Percentiles rank a stretch among this genome's conserved stretches.
These are phyloP conservation scores for Metarhizium rileyi DNA, from an alignment of 2,329 filamentous ascomycete genomes.

Conservation along the genomic window DNA sequence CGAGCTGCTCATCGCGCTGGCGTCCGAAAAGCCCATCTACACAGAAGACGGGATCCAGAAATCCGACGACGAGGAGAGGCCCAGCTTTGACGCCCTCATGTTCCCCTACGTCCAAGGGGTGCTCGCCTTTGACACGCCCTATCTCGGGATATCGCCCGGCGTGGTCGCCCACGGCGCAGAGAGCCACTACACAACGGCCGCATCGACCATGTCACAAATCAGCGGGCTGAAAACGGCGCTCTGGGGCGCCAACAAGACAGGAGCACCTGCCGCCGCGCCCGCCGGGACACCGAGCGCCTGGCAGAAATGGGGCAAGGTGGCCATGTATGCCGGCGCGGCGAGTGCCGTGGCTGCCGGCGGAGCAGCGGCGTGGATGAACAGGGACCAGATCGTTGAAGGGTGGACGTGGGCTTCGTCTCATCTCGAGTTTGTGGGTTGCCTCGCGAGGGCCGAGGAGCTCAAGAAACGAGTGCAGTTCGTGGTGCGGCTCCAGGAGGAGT, in stretches of 20 bases:
- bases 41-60: conserved; percentile 33
- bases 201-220: conserved; percentile 59
- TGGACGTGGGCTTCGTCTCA: conserved; percentile 81
- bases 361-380: conserved; percentile 76
- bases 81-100: conserved; percentile 57
- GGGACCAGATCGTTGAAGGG: conserved; percentile 67
- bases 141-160: conserved; percentile 68
- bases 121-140: conserved; percentile 91
- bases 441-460: conserved; percentile 76
- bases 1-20: conserved; percentile 70
- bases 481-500: conserved; percentile 51
- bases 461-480: conserved; percentile 62
- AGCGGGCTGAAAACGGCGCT: conserved; percentile 58
- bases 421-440: conserved; percentile 84
- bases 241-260: conserved; percentile 31
- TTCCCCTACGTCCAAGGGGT: conserved; percentile 90
- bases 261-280: background rate
- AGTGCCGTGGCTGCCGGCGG: conserved; percentile 73
- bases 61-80: conserved; percentile 16
- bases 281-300: conserved; percentile 35
- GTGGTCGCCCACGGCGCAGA: conserved; percentile 83
- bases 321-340: conserved; percentile 77
- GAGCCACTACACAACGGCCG: conserved; percentile 65
- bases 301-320: conserved; percentile 76
- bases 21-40: conserved; percentile 44